A percentile compares a stretch with the other conserved stretches of the same genome.
phyloP scores from a whole-genome alignment of 1,284 basidiomycete species.

The Stygiomarasmius scandens region DNA sequence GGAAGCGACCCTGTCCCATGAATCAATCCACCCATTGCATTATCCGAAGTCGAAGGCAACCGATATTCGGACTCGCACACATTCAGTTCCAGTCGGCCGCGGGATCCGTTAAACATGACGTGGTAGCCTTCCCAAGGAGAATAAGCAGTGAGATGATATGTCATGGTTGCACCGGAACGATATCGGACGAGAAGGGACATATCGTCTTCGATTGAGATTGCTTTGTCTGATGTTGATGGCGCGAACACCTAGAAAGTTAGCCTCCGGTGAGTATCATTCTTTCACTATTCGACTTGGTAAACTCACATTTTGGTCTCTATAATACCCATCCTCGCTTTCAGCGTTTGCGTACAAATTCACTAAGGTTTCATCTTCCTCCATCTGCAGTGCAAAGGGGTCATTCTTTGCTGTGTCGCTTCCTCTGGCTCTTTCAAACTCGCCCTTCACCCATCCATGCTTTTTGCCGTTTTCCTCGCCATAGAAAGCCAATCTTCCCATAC shows the following conservation, averaged over 20 bases:
- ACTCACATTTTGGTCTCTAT: conserved; percentile 44
- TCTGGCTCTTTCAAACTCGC: conserved; percentile 45
- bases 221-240: conserved; percentile 25
- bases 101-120: conserved; percentile 57
- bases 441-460: conserved; percentile 50
- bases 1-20: conserved; percentile 49
- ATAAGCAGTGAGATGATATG: conserved; percentile 52
- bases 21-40: conserved; percentile 36
- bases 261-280: not conserved
- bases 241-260: conserved; percentile 44
- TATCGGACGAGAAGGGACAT: conserved; percentile 56
- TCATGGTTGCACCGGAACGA: conserved; percentile 52
- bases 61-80: conserved; percentile 51
- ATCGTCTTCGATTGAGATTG: conserved; percentile 59
- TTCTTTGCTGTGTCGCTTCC: conserved; percentile 44
- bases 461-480: conserved; percentile 52
- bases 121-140: conserved; percentile 53
- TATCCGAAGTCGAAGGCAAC: conserved; percentile 30
- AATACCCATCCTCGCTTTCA: conserved; percentile 47
- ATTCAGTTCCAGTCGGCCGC: conserved; percentile 55
- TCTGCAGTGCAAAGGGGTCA: conserved; percentile 54
- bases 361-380: conserved; percentile 48
- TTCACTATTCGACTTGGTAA: not conserved
- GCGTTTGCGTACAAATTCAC: conserved; percentile 50
- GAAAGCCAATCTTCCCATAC: conserved; percentile 51